phyloP scores from a whole-genome alignment of 164 flowering plant genomes.

The Dillenia suffruticosa region DNA sequence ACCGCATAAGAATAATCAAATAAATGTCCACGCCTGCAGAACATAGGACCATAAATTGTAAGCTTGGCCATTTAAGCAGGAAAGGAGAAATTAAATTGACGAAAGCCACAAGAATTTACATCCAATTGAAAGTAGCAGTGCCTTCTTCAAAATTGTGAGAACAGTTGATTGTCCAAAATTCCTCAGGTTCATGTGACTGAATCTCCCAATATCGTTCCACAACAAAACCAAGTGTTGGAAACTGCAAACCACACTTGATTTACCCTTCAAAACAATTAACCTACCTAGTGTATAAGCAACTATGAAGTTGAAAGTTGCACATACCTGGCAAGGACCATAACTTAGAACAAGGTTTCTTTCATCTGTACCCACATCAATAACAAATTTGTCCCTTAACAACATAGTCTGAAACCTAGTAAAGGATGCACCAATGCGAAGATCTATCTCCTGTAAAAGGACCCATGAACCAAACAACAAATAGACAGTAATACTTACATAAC shows the following conservation, averaged over 20 bases:
- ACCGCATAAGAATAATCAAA: conserved; percentile 88
- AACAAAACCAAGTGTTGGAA: conserved; percentile 94
- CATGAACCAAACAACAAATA: neutral
- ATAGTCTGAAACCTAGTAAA: conserved; percentile 97
- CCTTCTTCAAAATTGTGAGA: conserved; percentile 83
- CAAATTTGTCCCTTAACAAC: conserved; percentile 78
- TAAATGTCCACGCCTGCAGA: conserved; percentile 82
- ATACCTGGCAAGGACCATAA: conserved; percentile 99
- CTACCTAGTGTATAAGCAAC: neutral
- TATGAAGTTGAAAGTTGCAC: neutral
- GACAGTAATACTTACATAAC: neutral
- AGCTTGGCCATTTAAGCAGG: neutral
- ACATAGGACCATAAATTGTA: neutral
- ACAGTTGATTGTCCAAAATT: conserved; percentile 90
- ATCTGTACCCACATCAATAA: conserved; percentile 53
- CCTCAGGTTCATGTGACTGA: conserved; percentile 94
- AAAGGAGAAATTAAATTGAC: neutral
- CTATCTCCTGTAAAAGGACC: conserved; percentile 65
- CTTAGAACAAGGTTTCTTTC: conserved; percentile 71
- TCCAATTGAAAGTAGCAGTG: conserved; percentile 76
- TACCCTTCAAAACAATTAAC: neutral
- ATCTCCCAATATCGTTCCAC: conserved; percentile 97
- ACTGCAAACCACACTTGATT: conserved; percentile 34
- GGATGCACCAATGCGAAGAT: conserved; percentile 96
- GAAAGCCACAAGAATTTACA: conserved; percentile 35